phyloP scores from a whole-genome alignment of 441 rosid genomes.

The Pelargonium fulgidum region DNA sequence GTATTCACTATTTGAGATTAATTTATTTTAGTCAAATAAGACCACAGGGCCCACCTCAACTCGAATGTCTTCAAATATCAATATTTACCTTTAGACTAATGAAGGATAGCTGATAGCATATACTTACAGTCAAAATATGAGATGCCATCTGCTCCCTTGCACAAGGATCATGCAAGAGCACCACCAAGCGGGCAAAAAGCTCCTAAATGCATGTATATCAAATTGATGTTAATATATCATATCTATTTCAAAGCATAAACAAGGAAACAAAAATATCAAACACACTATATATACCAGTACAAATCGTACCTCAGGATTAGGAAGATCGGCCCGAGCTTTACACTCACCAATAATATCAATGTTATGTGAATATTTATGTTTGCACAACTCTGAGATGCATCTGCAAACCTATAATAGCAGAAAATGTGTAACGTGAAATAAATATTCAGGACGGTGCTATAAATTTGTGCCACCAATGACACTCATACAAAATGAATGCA shows the following conservation, averaged over 20 bases:
- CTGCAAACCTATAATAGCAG: constrained; percentile 73
- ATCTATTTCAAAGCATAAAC: constrained; percentile 10
- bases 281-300: constrained; percentile 19
- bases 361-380: constrained; percentile 52
- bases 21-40: not conserved
- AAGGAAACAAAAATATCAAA: constrained; percentile 14
- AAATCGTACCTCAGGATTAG: constrained; percentile 68
- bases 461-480: constrained; percentile 5
- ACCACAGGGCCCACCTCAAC: not conserved
- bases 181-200: constrained; percentile 86
- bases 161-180: constrained; percentile 90
- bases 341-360: constrained; percentile 69
- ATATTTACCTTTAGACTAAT: constrained; percentile 7
- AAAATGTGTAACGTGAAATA: constrained; percentile 16
- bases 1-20: constrained; percentile 7
- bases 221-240: constrained; percentile 16
- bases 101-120: constrained; percentile 21
- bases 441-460: not conserved
- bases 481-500: not conserved
- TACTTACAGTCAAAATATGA: constrained; percentile 83
- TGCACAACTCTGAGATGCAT: constrained; percentile 89
- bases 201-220: constrained; percentile 45
- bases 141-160: constrained; percentile 83
- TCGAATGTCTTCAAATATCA: constrained; percentile 8
- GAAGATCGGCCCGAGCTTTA: constrained; percentile 78